Evolutionary conservation across 257 asterid species (phyloP).

Genomic region (Solanum commersonii): DNA sequence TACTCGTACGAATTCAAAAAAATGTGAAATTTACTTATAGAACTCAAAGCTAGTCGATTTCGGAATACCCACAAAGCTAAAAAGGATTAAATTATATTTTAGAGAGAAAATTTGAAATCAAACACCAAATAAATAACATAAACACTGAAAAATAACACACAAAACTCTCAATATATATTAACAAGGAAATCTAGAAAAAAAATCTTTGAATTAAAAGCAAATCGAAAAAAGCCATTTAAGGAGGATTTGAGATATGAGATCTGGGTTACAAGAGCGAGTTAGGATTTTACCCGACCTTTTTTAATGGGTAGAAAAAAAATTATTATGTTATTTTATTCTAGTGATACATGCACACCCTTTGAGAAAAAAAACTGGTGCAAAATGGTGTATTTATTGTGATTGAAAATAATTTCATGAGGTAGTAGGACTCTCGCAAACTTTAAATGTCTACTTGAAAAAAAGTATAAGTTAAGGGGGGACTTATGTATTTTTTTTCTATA

Average conservation of each 20-base stretch:
- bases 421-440: too few relatives aligned
- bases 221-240: neutral
- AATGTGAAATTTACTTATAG: neutral
- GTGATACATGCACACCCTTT: neutral
- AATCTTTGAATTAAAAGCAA: neutral
- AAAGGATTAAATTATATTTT: neutral
- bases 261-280: neutral
- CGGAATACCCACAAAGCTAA: neutral
- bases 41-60: neutral
- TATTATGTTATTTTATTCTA: neutral
- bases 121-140: neutral
- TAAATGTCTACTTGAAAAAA: too few relatives aligned
- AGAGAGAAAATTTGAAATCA: neutral
- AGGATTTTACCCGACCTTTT: neutral
- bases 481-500: neutral
- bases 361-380: too few relatives aligned
- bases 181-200: neutral
- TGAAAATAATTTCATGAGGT: too few relatives aligned
- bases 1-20: neutral
- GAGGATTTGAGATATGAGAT: neutral
- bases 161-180: neutral
- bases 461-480: too few relatives aligned
- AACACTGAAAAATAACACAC: neutral
- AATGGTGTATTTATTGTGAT: too few relatives aligned
- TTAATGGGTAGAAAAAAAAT: neutral